phyloP scores from a whole-genome alignment of 306 rosid genomes.

The Lagenaria siceraria region DNA sequence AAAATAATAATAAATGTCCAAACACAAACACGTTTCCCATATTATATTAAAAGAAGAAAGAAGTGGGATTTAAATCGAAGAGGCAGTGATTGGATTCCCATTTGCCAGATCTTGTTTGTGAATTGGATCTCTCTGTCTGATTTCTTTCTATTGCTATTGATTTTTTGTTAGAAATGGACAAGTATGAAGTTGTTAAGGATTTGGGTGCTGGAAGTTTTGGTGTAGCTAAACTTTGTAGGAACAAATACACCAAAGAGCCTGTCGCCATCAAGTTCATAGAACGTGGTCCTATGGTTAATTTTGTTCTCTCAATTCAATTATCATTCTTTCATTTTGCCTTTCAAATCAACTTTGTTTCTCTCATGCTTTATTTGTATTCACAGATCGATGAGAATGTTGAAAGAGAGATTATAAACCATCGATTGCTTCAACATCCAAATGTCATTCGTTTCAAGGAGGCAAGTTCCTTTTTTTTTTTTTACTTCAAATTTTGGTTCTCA shows the following conservation, averaged over 20 bases:
- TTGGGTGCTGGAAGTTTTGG: slow-evolving; percentile 9
- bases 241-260: not conserved
- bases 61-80: too few relatives aligned
- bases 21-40: too few relatives aligned
- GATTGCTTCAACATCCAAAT: slow-evolving; percentile 1
- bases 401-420: slow-evolving; percentile 4
- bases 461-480: not conserved
- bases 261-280: slow-evolving; percentile 9
- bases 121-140: too few relatives aligned
- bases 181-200: not conserved
- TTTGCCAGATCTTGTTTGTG: too few relatives aligned
- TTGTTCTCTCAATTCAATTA: too few relatives aligned
- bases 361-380: not conserved
- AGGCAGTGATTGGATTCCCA: too few relatives aligned
- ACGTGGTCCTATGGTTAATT: not conserved
- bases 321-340: too few relatives aligned
- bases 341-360: not conserved
- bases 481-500: too few relatives aligned
- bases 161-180: not conserved
- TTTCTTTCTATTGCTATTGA: too few relatives aligned
- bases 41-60: too few relatives aligned
- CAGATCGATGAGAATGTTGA: slow-evolving; percentile 10
- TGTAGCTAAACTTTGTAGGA: not conserved
- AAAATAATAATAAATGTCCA: too few relatives aligned
- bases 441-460: slow-evolving; percentile 6